These are phyloP conservation scores for Leptodermis oblonga DNA, from an alignment of 257 asterid genomes.

Conservation along the genomic window DNA sequence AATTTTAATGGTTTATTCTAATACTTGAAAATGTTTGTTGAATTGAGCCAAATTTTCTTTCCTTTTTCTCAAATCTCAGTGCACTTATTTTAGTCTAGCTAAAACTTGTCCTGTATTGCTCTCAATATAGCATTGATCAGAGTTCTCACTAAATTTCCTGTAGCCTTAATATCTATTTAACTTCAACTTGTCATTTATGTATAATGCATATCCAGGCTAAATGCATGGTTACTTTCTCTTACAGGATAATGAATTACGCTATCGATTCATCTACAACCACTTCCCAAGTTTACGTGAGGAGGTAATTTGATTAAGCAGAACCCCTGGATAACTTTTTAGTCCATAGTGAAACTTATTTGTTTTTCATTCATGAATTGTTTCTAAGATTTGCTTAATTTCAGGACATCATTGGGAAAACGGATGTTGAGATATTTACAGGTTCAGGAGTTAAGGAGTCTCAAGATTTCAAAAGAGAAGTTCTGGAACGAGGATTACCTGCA, in stretches of 20 bases:
- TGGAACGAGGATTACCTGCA: constrained; percentile 71
- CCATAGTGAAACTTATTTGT: neutral
- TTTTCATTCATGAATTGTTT: neutral
- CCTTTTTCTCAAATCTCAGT: neutral
- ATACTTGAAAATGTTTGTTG: neutral
- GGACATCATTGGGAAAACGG: constrained; percentile 94
- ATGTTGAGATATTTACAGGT: constrained; percentile 76
- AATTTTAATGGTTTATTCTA: neutral
- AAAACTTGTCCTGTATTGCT: neutral
- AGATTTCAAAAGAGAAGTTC: constrained; percentile 79
- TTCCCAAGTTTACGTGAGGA: constrained; percentile 83
- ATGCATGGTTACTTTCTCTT: constrained; percentile 6
- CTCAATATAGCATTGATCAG: neutral
- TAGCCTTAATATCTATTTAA: neutral
- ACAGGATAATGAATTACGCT: constrained; percentile 82
- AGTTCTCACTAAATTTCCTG: neutral
- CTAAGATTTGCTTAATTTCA: constrained; percentile 31
- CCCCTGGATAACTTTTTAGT: neutral
- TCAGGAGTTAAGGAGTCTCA: constrained; percentile 91
- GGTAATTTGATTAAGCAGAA: constrained; percentile 35
- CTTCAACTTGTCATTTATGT: neutral
- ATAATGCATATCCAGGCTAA: constrained; percentile 12
- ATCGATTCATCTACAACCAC: constrained; percentile 91
- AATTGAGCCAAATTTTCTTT: neutral
- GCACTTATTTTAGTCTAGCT: too few relatives aligned